Percentiles rank a stretch among this genome's conserved stretches.
These are phyloP conservation scores for Limnanthes douglasii DNA, from an alignment of 345 rosid species.

Conservation along the genomic window DNA sequence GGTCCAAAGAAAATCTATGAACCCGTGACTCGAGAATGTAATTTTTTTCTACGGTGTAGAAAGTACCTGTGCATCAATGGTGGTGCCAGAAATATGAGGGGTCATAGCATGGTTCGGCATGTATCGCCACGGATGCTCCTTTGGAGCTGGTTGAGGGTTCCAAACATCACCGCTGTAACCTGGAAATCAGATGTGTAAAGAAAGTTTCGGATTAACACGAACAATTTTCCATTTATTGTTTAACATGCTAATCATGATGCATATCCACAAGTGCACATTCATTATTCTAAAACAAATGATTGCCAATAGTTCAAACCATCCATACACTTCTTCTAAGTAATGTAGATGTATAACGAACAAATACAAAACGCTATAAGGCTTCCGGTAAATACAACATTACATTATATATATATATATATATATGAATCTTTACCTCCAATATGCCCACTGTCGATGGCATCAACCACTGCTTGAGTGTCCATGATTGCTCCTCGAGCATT, in stretches of 20 bases:
- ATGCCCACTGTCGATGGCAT: constrained; percentile 72
- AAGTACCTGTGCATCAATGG: constrained; percentile 90
- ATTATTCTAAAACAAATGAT: too few relatives aligned
- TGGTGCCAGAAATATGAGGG: constrained; percentile 94
- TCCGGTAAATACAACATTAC: background rate
- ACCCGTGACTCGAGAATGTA: too few relatives aligned
- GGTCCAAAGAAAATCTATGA: too few relatives aligned
- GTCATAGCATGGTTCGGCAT: constrained; percentile 99
- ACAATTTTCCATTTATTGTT: too few relatives aligned
- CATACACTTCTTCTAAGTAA: too few relatives aligned
- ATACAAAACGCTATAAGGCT: background rate
- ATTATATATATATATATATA: background rate
- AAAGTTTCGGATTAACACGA: too few relatives aligned
- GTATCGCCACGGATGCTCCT: constrained; percentile 97
- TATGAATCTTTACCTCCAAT: constrained; percentile 53
- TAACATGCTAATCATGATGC: too few relatives aligned
- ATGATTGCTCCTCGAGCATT: constrained; percentile 95
- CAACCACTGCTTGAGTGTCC: constrained; percentile 82
- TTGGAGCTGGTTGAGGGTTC: constrained; percentile 92
- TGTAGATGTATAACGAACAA: too few relatives aligned
- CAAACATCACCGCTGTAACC: constrained; percentile 97
- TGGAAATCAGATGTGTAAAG: constrained; percentile 7
- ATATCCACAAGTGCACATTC: too few relatives aligned
- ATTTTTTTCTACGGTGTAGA: too few relatives aligned
- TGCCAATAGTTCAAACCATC: too few relatives aligned